These are phyloP conservation scores for Fusarium sp. DNA, from an alignment of 2,329 filamentous ascomycete genomes.

Conservation along the genomic window DNA sequence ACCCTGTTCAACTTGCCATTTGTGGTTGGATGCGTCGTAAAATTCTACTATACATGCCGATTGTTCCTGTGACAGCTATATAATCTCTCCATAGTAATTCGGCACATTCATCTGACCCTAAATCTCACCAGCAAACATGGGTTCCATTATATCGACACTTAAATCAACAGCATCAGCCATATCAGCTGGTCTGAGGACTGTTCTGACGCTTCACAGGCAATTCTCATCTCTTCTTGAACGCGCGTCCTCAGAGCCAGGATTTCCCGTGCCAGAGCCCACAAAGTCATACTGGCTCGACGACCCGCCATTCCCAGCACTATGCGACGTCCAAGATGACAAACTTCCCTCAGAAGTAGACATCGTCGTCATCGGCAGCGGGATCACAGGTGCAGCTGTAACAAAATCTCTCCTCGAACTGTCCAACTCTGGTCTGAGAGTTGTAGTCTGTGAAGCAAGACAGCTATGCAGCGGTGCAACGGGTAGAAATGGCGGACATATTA, in stretches of 20 bases:
- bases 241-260: conserved; percentile 46
- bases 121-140: conserved; percentile 40
- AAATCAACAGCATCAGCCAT: conserved; percentile 34
- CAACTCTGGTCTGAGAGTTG: conserved; percentile 38
- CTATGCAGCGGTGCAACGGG: conserved; percentile 62
- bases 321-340: conserved; percentile 40
- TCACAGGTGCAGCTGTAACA: conserved; percentile 52
- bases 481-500: conserved; percentile 62
- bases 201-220: conserved; percentile 41
- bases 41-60: background rate
- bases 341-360: conserved; percentile 55
- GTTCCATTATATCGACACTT: conserved; percentile 44
- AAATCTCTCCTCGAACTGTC: conserved; percentile 43
- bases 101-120: background rate
- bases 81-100: background rate
- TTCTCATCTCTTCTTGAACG: conserved; percentile 44
- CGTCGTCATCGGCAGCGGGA: conserved; percentile 63
- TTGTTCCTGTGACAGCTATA: background rate
- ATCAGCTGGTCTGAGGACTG: conserved; percentile 34
- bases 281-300: conserved; percentile 56
- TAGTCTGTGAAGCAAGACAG: conserved; percentile 60
- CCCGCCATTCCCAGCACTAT: conserved; percentile 53
- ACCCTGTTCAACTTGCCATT: background rate
- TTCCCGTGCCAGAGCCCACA: conserved; percentile 53
- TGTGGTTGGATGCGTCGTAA: background rate